These are phyloP conservation scores for Pseudogymnoascus sp. DNA, from an alignment of 2,329 filamentous ascomycete genomes.

Conservation along the genomic window DNA sequence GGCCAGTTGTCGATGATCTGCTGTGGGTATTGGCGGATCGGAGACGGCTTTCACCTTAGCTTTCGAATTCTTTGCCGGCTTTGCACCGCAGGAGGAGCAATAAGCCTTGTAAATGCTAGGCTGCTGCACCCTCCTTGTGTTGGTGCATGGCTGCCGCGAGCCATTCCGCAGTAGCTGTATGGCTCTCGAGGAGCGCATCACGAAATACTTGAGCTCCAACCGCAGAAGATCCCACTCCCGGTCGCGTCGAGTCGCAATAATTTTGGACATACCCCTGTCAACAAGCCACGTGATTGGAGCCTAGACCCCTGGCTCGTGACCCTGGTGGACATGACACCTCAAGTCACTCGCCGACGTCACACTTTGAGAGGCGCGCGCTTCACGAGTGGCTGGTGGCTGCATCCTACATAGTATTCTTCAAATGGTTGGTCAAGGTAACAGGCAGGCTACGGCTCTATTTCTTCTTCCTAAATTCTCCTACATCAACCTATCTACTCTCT, in stretches of 20 bases:
- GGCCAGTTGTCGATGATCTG: constrained; percentile 54
- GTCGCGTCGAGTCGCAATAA: background rate
- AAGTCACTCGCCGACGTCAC: background rate
- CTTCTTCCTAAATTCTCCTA: background rate
- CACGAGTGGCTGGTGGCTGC: background rate
- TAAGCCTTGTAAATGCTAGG: constrained; percentile 18
- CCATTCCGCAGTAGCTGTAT: constrained; percentile 19
- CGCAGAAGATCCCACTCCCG: background rate
- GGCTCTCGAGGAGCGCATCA: constrained; percentile 28
- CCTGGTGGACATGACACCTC: background rate
- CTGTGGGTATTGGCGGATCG: constrained; percentile 19
- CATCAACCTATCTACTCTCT: background rate
- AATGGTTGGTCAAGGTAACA: constrained; percentile 1
- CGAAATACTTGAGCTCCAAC: constrained; percentile 10
- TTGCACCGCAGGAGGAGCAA: constrained; percentile 25
- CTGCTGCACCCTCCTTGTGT: background rate
- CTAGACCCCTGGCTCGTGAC: constrained; percentile 4
- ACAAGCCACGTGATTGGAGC: background rate
- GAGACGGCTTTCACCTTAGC: constrained; percentile 12
- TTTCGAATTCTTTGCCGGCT: constrained; percentile 4
- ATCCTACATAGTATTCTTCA: background rate
- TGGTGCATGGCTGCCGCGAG: constrained; percentile 5
- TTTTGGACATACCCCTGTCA: background rate
- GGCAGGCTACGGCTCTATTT: background rate
- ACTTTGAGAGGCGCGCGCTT: background rate